Evolutionary conservation across 768 basidiomycete species (phyloP), one percentile per base, ranked within the genome.

Genomic region (Panellus pusillus): DNA sequence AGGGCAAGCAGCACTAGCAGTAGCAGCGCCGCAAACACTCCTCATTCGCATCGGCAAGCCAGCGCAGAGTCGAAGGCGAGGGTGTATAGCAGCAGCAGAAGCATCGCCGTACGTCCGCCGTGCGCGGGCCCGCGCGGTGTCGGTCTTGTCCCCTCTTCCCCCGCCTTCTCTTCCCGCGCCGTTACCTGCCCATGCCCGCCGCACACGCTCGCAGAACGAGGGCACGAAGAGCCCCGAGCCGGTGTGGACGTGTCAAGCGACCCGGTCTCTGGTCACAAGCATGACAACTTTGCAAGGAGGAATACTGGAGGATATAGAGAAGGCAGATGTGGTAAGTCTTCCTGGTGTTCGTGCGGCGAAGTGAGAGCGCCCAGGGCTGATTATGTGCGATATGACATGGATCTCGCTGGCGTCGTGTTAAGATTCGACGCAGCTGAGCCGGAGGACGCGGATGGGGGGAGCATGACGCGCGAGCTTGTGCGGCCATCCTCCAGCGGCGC

Each of bases 381-480:
- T n/a, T 12, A 9, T 35, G 29, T 11, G 1, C 6, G 24, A 24
- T 24, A 14, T 14, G 17, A 28, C 3, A 12, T 24, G 54, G 57
- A 55, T 60, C 32, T 60, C 58, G 11, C 47, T 60, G 18, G 54
- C 54, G 12, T 55, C 58, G 14, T 60, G 58, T 39, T 52, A 60
- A 31, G 58, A 60, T 38, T 35, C 42, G n/a, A n/a, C n/a, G 28
- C 54, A 60, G 35, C 19, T 55, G 9, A 60, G 54, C 40, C 55
- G 58, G 58, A 60, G 40, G 47, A 52, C 32, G 31, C 32, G n/a
- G 20, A 28, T n/a, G 58, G 58, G 13, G 54, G 54, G 42, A 60
- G 58, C 36, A 60, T 60, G 58, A 60, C 58, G 18, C 45, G 50
- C 18, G 58, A 55, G 50, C 39, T 60, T 4, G 54, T 60, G 42